phyloP scores from a whole-genome alignment of 257 asterid species.

The Penstemon eatonii region DNA sequence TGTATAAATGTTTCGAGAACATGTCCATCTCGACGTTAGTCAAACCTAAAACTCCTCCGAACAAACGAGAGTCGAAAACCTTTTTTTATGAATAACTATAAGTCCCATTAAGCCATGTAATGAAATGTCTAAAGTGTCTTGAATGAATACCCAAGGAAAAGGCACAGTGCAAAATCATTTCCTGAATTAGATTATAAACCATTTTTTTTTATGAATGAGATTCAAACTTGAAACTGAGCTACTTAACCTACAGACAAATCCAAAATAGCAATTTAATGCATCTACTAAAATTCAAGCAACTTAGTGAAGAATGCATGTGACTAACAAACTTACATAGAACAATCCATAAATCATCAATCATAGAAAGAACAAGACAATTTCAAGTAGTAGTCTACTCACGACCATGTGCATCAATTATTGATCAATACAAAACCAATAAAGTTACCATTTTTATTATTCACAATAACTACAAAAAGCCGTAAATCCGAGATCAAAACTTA shows the following conservation, averaged over 20 bases:
- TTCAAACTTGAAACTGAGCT: slow-evolving; percentile 18
- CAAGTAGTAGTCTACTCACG: slow-evolving; percentile 17
- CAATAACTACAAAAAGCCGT: slow-evolving; percentile 34
- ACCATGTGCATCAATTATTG: slow-evolving; percentile 47
- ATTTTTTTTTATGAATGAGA: not conserved
- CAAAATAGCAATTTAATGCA: slow-evolving; percentile 27
- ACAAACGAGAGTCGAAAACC: too few relatives aligned
- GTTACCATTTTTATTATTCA: slow-evolving; percentile 44
- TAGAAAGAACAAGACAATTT: not conserved
- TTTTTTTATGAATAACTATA: too few relatives aligned
- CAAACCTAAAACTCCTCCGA: too few relatives aligned
- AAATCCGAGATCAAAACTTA: slow-evolving; percentile 42
- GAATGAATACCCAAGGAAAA: too few relatives aligned
- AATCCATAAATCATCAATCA: slow-evolving; percentile 12
- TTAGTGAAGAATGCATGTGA: slow-evolving; percentile 33
- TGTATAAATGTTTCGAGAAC: too few relatives aligned
- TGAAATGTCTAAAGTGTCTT: too few relatives aligned
- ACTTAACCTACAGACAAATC: slow-evolving; percentile 17
- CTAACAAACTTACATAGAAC: slow-evolving; percentile 17
- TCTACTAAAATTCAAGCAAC: slow-evolving; percentile 16
- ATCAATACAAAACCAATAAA: slow-evolving; percentile 29
- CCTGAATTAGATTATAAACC: too few relatives aligned
- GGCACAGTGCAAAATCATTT: too few relatives aligned
- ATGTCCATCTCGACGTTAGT: too few relatives aligned
- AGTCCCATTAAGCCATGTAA: too few relatives aligned